phyloP scores from a whole-genome alignment of 1,139 yeast genomes.

The Zhuliangozyma parablackwelliae region DNA sequence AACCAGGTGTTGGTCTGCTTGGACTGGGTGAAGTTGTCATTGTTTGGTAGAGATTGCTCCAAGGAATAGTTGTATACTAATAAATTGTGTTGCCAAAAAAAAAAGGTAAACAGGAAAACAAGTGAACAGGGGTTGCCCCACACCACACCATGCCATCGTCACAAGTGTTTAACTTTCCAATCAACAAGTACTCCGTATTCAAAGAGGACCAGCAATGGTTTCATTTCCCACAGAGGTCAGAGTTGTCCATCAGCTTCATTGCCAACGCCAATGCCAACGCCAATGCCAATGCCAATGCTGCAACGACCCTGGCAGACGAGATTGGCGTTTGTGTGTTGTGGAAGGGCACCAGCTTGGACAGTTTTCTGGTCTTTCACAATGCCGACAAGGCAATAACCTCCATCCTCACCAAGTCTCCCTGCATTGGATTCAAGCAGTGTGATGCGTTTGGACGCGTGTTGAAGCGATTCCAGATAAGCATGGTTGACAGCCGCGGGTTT shows the following conservation, averaged over 20 bases:
- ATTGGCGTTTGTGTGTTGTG: slow-evolving; percentile 14
- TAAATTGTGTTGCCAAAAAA: background rate
- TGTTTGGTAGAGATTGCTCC: slow-evolving; percentile 85
- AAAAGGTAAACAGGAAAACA: background rate
- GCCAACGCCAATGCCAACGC: slow-evolving; percentile 1
- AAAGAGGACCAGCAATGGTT: slow-evolving; percentile 13
- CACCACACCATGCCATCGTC: background rate
- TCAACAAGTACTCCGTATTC: slow-evolving; percentile 10
- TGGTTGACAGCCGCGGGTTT: slow-evolving; percentile 10
- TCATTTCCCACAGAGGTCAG: slow-evolving; percentile 26
- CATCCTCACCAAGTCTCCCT: slow-evolving; percentile 18
- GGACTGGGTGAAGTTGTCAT: slow-evolving; percentile 83
- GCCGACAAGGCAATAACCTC: slow-evolving; percentile 12
- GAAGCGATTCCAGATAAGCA: slow-evolving; percentile 18
- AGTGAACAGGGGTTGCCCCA: background rate
- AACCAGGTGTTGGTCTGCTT: slow-evolving; percentile 79
- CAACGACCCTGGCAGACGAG: slow-evolving; percentile 1
- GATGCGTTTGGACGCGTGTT: slow-evolving; percentile 16
- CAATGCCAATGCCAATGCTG: too few species aligned
- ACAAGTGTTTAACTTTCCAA: slow-evolving; percentile 4
- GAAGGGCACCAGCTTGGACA: slow-evolving; percentile 20
- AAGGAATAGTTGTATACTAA: slow-evolving; percentile 32
- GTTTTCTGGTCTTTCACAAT: slow-evolving; percentile 4
- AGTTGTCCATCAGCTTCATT: slow-evolving; percentile 17
- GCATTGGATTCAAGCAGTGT: slow-evolving; percentile 21